Base-by-base conservation (phyloP, 306 rosid species). In the Corylus heterophylla region DNA sequence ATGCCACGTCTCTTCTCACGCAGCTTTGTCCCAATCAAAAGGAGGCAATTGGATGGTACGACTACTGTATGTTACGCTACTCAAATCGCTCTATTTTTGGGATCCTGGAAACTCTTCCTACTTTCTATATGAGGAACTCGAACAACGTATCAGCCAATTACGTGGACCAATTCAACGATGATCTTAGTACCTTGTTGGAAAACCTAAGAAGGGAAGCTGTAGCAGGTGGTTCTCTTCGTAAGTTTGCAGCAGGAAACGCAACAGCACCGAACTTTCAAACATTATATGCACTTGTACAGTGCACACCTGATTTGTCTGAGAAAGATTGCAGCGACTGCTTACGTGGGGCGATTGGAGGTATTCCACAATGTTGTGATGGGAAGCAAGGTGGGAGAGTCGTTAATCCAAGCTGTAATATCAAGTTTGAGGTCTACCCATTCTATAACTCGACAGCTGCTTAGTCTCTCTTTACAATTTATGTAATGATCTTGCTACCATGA, bases 371-470 rank as follows among this genome's bases (percentile, higher is more conserved):
- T 76, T 78, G 74, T 31, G 14, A 17, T 39, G 82, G 84, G 48
- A 82, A 4, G 66, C 4, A 20, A 31, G 71, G 76, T 16, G 82
- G 80, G 0, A 81, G 79, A 50, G 58, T 82, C 18, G 52, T 76
- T 39, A 35, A 8, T 3, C 92, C 89, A 22, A 86, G 89, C 81
- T 88, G 89, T 54, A 86, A 78, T 35, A 35, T 77, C 27, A 78
- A 81, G 74, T 88, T 52, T 70, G 85, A 83, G 39, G 11, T 3
- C 16, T 13, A 25, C 2, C 66, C 42, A 5, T 84, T 86, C 82
- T 84, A 45, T 47, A 54, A 63, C 7, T 2, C 56, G 54, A 6
- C 58, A 1, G 29, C 56, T 4, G 51, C 54, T 42, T 4, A 75
- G 18, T 7, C 77, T 78, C 78, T 5, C 44, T 31, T 31, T 31